These are phyloP conservation scores for Chlorella vulgaris DNA, from an alignment of 139 green algal species.

Conservation along the genomic window DNA sequence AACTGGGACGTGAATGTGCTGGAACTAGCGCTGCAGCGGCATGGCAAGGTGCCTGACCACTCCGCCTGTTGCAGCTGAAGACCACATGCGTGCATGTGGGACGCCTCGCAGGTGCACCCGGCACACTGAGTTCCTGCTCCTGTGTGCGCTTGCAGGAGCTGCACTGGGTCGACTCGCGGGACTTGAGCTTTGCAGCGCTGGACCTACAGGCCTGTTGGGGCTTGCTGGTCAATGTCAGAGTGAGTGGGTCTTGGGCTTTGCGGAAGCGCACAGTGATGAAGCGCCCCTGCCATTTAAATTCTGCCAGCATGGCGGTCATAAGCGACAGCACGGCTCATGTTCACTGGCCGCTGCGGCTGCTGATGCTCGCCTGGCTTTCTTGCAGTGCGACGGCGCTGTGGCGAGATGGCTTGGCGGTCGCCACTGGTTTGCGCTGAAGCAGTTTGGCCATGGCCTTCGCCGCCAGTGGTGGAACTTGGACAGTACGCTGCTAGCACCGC, in stretches of 20 bases:
- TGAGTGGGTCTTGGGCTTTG: too few relatives aligned
- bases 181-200: not conserved
- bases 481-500: constrained; percentile 42
- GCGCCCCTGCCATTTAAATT: too few relatives aligned
- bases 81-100: too few relatives aligned
- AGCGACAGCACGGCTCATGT: too few relatives aligned
- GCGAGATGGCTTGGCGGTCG: constrained; percentile 5
- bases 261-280: too few relatives aligned
- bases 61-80: not conserved
- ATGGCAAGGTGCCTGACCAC: constrained; percentile 35
- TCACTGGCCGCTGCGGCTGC: too few relatives aligned
- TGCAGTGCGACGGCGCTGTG: not conserved
- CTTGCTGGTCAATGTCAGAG: constrained; percentile 19
- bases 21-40: constrained; percentile 40
- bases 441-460: not conserved
- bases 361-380: too few relatives aligned
- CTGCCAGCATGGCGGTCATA: too few relatives aligned
- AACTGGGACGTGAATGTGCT: constrained; percentile 62
- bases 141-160: not conserved
- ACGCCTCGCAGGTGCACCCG: too few relatives aligned
- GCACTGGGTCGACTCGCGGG: constrained; percentile 15
- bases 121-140: not conserved
- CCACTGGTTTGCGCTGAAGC: constrained; percentile 38
- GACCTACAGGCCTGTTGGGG: not conserved
- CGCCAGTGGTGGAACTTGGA: constrained; percentile 58